Conservation (phyloP, 2,329 filamentous ascomycete species). For the Myotisia sp. region DNA sequence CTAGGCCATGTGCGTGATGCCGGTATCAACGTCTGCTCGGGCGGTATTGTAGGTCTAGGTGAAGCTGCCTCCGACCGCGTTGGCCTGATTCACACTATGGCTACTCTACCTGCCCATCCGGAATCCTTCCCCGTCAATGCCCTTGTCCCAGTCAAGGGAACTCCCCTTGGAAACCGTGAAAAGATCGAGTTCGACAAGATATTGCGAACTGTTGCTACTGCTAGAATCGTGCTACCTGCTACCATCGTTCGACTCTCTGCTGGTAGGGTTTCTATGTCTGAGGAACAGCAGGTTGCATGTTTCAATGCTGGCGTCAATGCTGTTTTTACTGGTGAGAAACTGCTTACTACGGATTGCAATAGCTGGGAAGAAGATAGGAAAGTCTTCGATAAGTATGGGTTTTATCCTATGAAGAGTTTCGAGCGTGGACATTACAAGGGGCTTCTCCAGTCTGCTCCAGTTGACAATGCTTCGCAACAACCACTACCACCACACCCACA, state of each 20-base stretch:
- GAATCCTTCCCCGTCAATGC: conserved; percentile 89
- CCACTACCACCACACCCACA: background rate
- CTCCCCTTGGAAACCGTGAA: conserved; percentile 61
- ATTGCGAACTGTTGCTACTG: conserved; percentile 70
- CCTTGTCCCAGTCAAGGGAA: conserved; percentile 79
- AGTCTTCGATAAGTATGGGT: conserved; percentile 73
- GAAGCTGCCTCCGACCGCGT: conserved; percentile 67
- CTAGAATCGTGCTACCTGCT: conserved; percentile 64
- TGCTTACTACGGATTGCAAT: conserved; percentile 83
- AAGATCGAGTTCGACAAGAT: conserved; percentile 64
- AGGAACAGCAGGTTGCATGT: conserved; percentile 79
- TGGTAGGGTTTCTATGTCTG: conserved; percentile 66
- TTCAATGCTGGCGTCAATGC: conserved; percentile 87
- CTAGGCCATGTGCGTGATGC: conserved; percentile 68
- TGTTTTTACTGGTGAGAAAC: conserved; percentile 92
- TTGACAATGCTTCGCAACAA: background rate
- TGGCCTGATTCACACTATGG: conserved; percentile 67
- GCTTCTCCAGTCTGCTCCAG: too few relatives aligned
- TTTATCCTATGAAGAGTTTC: conserved; percentile 58
- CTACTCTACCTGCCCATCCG: conserved; percentile 66
- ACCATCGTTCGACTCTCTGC: conserved; percentile 82
- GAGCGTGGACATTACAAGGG: conserved; percentile 23
- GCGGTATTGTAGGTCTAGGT: conserved; percentile 73
- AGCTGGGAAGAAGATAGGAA: conserved; percentile 78
- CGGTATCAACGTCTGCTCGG: conserved; percentile 79